Evolutionary conservation across 192 early-diverging fungal species (phyloP).

Genomic region (Backusella mclennaniae): DNA sequence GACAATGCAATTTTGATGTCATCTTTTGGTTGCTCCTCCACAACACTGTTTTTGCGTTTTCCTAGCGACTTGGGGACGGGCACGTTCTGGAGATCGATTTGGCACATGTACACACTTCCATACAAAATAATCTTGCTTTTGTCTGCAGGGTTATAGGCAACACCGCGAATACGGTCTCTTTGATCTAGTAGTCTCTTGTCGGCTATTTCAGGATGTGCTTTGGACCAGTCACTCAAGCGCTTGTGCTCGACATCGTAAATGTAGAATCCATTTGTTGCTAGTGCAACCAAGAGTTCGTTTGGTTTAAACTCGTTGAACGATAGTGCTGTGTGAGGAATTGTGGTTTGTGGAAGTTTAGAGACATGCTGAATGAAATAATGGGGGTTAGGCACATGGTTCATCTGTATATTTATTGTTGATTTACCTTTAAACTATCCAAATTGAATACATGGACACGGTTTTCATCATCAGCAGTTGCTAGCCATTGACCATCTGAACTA

Average conservation of each 20-base stretch:
- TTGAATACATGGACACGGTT: conserved; percentile 76
- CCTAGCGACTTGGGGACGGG: conserved; percentile 39
- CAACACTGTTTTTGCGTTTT: conserved; percentile 48
- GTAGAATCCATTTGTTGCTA: conserved; percentile 72
- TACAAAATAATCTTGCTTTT: conserved; percentile 66
- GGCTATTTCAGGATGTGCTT: conserved; percentile 61
- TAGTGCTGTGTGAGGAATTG: conserved; percentile 63
- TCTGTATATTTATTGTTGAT: neutral
- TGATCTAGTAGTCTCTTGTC: conserved; percentile 63
- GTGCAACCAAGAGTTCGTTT: conserved; percentile 55
- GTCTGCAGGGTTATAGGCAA: conserved; percentile 65
- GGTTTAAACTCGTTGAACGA: conserved; percentile 61
- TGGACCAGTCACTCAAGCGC: conserved; percentile 83
- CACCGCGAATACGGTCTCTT: conserved; percentile 71
- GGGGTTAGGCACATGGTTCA: neutral
- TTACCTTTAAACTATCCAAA: conserved; percentile 67
- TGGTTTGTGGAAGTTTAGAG: conserved; percentile 59
- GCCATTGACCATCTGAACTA: conserved; percentile 75
- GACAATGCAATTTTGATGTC: conserved; percentile 67
- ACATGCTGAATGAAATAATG: conserved; percentile 51
- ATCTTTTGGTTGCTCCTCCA: conserved; percentile 43
- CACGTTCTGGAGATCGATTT: conserved; percentile 68
- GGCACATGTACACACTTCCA: conserved; percentile 67
- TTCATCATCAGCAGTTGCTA: conserved; percentile 76
- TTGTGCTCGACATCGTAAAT: conserved; percentile 69